Base-by-base conservation (phyloP, 495 filamentous ascomycete species). In the Ascodesmis nigricans region DNA sequence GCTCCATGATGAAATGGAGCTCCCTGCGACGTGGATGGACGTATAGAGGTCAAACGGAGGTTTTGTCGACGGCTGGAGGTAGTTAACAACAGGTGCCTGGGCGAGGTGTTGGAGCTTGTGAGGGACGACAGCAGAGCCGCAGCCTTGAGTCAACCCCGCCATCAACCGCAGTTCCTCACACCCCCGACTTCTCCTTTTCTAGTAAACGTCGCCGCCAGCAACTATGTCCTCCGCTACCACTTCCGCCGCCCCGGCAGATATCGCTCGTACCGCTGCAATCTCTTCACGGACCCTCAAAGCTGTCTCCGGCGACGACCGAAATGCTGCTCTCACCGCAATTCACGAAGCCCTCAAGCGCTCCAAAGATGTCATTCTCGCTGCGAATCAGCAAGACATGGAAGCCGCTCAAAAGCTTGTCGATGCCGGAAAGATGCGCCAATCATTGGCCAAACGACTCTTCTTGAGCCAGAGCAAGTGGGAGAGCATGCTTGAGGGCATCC, bases 401-500 rank as follows among this genome's bases (percentile, higher is more conserved):
- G 55, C 64, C 5, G 90, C 90, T 15, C 65, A 61, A 21, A 61
- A 66, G 41, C 76, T 77, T 27, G 78, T 73, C 7, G 66, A 67
- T 15, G 63, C 65, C 41, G 84, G 84, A 25, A 58, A 70, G 34
- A 55, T 95, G 15, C 90, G 71, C 46, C 65, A 75, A 44, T 90
- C 80, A 52, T 63, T 99, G 11, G 63, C 95, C n/a, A 87, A 91
- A 46, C 63, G 87, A 42, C 62, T 99, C 33, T 84, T 95, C 45
- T 58, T 97, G 7, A 67, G 71, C 5, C 74, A 75, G 50, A 81
- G 83, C 24, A 95, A 97, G 60, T 97, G 72, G 65, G 79, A 92
- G 45, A 87, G 93, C 45, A 99, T 95, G 87, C 64, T 99, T 30
- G 72, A 90, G 55, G 90, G 87, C 18, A 90, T 99, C 41, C 53